These are phyloP conservation scores for Talaromyces sp. DNA, from an alignment of 2,329 filamentous ascomycete species.

Conservation along the genomic window DNA sequence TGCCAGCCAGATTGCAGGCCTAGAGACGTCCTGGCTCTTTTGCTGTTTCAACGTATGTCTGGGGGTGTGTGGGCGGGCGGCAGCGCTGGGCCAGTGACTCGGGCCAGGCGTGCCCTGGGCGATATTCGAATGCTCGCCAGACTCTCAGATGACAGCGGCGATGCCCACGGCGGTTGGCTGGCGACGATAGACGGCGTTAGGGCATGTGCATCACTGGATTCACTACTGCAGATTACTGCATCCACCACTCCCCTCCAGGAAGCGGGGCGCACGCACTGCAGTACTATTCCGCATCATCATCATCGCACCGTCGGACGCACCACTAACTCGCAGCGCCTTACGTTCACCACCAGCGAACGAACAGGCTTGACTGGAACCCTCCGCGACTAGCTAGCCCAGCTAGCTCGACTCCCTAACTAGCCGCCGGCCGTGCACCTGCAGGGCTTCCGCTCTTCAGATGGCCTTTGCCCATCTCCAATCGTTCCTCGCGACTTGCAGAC, in stretches of 20 bases:
- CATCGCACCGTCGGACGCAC: not conserved
- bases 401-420: not conserved
- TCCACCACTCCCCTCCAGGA: not conserved
- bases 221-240: not conserved
- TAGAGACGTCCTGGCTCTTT: not conserved
- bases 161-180: not conserved
- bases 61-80: not conserved
- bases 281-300: not conserved
- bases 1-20: not conserved
- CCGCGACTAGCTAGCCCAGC: not conserved
- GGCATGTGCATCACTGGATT: not conserved
- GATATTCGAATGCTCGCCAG: not conserved
- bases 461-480: conserved; percentile 9
- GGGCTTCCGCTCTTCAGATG: conserved; percentile 10
- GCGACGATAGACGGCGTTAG: not conserved
- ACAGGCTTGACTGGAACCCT: not conserved
- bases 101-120: not conserved
- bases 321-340: not conserved
- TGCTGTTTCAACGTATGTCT: not conserved
- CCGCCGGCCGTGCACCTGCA: conserved; percentile 12
- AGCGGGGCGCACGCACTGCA: not conserved
- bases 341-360: not conserved
- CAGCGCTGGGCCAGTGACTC: not conserved
- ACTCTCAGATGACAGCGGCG: not conserved
- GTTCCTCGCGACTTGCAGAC: not conserved